Percentiles rank a stretch among this genome's conserved stretches.
These are phyloP conservation scores for Quercus suber DNA, from an alignment of 306 rosid species.

Conservation along the genomic window DNA sequence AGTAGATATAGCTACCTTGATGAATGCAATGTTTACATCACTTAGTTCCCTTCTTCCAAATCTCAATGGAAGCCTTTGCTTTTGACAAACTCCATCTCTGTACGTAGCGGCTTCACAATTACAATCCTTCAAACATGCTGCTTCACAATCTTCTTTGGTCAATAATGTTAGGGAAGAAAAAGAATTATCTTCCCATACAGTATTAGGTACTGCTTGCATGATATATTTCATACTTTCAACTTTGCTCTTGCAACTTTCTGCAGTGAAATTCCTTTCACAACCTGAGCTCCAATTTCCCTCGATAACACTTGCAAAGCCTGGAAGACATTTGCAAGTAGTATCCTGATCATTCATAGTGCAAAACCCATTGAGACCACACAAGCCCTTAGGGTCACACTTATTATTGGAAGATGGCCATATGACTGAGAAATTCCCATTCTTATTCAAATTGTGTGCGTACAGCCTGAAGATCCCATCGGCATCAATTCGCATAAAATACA, in stretches of 20 bases:
- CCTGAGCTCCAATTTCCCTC: neutral
- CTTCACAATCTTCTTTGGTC: neutral
- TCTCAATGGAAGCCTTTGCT: neutral
- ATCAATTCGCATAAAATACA: no score
- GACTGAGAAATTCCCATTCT: neutral
- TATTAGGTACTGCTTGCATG: neutral
- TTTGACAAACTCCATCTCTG: neutral
- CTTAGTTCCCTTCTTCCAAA: neutral
- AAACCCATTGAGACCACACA: neutral
- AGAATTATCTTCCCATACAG: neutral
- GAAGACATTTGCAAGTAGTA: neutral
- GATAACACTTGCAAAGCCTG: neutral
- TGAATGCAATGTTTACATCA: neutral
- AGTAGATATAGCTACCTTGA: neutral
- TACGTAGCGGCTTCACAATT: neutral
- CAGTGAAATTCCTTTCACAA: neutral
- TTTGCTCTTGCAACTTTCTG: neutral
- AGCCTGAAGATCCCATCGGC: no score
- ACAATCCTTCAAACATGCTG: neutral
- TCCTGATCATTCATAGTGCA: neutral
- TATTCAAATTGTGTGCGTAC: neutral
- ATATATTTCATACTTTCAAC: neutral
- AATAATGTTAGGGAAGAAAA: neutral
- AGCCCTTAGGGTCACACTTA: neutral
- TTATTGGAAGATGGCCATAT: neutral